These are phyloP conservation scores for Rosa lucieae DNA, from an alignment of 306 rosid genomes.

Conservation along the genomic window DNA sequence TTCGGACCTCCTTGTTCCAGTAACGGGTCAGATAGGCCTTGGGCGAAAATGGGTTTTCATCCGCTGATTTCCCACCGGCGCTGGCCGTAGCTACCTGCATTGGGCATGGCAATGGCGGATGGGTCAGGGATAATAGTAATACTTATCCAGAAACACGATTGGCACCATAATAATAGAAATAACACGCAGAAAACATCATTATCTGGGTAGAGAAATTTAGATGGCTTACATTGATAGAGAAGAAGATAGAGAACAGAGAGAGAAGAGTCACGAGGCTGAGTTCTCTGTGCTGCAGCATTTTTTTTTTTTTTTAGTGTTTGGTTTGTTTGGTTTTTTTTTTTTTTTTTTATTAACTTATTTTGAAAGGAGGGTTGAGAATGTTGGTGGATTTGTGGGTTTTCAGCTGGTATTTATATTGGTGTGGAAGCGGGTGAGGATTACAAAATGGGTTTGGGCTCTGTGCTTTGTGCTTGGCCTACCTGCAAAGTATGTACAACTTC, in stretches of 20 bases:
- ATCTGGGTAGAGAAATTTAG: constrained; percentile 1
- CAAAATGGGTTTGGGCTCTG: constrained; percentile 22
- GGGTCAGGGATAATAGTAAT: neutral
- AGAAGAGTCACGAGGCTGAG: constrained; percentile 37
- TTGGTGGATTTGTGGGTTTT: constrained; percentile 56
- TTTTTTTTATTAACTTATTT: constrained; percentile 5
- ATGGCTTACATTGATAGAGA: constrained; percentile 68
- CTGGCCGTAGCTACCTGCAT: constrained; percentile 63
- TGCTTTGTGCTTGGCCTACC: constrained; percentile 6
- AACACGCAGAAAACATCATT: neutral
- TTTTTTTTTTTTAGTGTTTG: neutral
- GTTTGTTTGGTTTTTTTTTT: neutral
- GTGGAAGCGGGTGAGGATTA: constrained; percentile 19
- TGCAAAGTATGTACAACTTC: neutral
- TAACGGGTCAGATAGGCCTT: constrained; percentile 66
- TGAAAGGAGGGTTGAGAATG: constrained; percentile 39
- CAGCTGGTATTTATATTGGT: constrained; percentile 50
- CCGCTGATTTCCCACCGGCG: neutral
- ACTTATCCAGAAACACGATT: neutral
- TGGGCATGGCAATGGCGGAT: constrained; percentile 32
- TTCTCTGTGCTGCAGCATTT: constrained; percentile 32
- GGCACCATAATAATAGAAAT: neutral
- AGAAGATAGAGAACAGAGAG: constrained; percentile 53
- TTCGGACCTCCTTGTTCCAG: constrained; percentile 93
- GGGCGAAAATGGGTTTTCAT: constrained; percentile 71